Percentiles rank a stretch among this genome's conserved stretches.
These are phyloP conservation scores for Schizochytrium sp. DNA, from an alignment of 108 stramenopile species.

Conservation along the genomic window DNA sequence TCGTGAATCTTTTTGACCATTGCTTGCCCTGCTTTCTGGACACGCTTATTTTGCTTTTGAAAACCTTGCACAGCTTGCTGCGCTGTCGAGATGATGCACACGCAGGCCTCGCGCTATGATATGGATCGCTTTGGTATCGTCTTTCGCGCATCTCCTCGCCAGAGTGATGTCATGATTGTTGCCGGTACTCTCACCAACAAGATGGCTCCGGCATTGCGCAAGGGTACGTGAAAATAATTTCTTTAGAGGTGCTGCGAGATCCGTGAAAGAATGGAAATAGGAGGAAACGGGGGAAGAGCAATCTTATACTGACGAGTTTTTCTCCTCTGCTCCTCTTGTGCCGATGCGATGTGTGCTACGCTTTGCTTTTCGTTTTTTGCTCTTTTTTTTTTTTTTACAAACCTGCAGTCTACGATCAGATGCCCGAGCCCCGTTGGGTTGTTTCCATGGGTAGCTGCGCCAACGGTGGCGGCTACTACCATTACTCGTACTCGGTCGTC, in stretches of 20 bases:
- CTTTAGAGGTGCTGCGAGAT: background rate
- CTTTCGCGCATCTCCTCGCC: constrained; percentile 80
- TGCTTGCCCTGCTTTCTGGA: background rate
- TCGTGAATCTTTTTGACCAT: background rate
- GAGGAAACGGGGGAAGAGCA: no score
- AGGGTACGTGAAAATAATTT: constrained; percentile 32
- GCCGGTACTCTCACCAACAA: constrained; percentile 99
- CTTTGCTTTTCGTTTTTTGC: background rate
- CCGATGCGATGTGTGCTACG: background rate
- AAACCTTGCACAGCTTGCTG: constrained; percentile 69
- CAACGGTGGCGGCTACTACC: constrained; percentile 99
- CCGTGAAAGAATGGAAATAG: background rate
- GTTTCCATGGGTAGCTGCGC: constrained; percentile 98
- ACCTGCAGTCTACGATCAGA: constrained; percentile 87
- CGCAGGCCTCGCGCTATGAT: constrained; percentile 94
- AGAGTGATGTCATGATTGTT: constrained; percentile 98
- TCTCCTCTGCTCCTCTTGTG: no score
- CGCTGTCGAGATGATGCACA: constrained; percentile 99
- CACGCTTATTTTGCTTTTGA: background rate
- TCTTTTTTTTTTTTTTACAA: no score
- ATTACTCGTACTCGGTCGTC: constrained; percentile 97
- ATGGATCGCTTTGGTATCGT: constrained; percentile 99
- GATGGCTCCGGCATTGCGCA: constrained; percentile 97
- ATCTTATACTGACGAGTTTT: no score
- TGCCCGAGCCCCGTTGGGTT: constrained; percentile 99